phyloP scores from a whole-genome alignment of 495 filamentous ascomycete species.

The Haplographium delicatum region DNA sequence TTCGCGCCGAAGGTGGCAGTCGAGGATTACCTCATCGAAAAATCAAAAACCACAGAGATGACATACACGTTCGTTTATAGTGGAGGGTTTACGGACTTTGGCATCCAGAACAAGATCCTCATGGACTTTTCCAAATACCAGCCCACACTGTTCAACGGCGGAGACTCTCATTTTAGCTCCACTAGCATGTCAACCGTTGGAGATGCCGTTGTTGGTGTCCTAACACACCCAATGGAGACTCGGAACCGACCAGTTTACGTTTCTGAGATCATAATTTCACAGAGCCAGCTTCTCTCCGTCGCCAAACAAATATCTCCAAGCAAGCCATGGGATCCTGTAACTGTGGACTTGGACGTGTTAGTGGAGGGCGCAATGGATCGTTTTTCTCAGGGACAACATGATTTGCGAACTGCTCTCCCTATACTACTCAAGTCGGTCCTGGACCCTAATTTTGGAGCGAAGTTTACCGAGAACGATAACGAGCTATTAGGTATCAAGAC shows the following conservation, averaged over 20 bases:
- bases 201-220: slow-evolving; percentile 34
- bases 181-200: slow-evolving; percentile 37
- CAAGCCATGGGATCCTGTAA: slow-evolving; percentile 33
- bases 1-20: slow-evolving; percentile 39
- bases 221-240: slow-evolving; percentile 41
- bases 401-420: too few relatives aligned
- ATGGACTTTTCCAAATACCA: slow-evolving; percentile 33
- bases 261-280: slow-evolving; percentile 34
- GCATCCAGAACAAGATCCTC: slow-evolving; percentile 32
- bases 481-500: too few relatives aligned
- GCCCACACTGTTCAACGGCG: slow-evolving; percentile 39
- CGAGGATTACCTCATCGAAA: slow-evolving; percentile 36
- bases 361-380: too few relatives aligned
- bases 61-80: slow-evolving; percentile 41
- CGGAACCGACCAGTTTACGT: slow-evolving; percentile 42
- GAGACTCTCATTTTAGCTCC: slow-evolving; percentile 33
- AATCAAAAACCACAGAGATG: slow-evolving; percentile 30
- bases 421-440: too few relatives aligned
- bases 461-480: too few relatives aligned
- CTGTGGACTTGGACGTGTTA: too few relatives aligned
- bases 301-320: slow-evolving; percentile 35
- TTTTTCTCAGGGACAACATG: too few relatives aligned
- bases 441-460: too few relatives aligned
- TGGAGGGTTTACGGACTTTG: slow-evolving; percentile 46
- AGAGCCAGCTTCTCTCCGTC: slow-evolving; percentile 36